Conservation (phyloP, 2,329 filamentous ascomycete genomes). For the Ceratocystis harringtonii region DNA sequence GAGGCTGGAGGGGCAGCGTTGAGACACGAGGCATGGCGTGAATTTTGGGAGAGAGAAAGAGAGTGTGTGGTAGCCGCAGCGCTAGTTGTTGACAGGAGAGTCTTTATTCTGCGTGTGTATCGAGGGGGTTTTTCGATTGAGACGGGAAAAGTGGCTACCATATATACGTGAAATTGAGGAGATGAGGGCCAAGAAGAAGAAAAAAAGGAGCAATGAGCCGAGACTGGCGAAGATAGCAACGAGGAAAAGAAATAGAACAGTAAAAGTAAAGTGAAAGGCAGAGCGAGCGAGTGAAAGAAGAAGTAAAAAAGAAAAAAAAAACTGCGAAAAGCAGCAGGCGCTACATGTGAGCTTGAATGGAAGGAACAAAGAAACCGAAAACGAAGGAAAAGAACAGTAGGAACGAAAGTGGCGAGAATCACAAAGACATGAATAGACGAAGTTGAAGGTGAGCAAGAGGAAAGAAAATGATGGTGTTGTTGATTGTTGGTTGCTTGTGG, state of each 20-base stretch:
- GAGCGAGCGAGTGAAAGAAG: slow-evolving; percentile 1
- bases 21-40: neutral
- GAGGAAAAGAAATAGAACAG: slow-evolving; percentile 1
- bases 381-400: neutral
- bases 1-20: neutral
- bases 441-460: neutral
- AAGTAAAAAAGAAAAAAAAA: neutral
- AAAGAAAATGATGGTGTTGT: neutral
- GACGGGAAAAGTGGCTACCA: neutral
- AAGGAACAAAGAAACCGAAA: neutral
- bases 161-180: neutral
- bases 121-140: neutral
- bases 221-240: neutral
- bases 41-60: neutral
- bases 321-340: neutral
- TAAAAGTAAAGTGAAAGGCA: slow-evolving; percentile 8
- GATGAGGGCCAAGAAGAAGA: neutral
- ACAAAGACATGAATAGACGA: neutral
- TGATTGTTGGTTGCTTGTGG: neutral
- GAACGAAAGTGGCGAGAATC: neutral
- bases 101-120: neutral
- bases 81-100: neutral
- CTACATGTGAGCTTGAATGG: slow-evolving; percentile 1
- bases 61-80: too few species aligned
- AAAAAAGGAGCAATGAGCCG: neutral